These are phyloP conservation scores for Phellopilus nigrolimitatus DNA, from an alignment of 1,284 basidiomycete genomes.

Conservation along the genomic window DNA sequence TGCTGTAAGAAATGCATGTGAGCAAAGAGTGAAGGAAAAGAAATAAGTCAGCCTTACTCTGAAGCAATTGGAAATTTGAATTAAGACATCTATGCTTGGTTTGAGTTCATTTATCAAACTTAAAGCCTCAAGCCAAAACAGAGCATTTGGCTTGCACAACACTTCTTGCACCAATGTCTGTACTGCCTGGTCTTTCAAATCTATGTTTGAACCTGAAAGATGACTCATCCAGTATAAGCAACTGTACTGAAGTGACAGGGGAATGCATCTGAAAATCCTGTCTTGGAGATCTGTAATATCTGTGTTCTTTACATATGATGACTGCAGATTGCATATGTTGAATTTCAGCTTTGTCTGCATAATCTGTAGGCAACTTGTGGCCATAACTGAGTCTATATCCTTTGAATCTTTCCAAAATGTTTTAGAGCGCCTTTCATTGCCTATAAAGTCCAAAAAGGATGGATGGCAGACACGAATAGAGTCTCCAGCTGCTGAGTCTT, in stretches of 20 bases:
- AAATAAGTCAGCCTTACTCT: neutral
- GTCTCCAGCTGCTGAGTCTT: neutral
- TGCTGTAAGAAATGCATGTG: neutral
- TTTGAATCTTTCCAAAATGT: conserved; percentile 24
- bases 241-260: conserved; percentile 13
- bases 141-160: neutral
- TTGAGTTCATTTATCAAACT: conserved; percentile 10
- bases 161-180: neutral
- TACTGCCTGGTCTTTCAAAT: neutral
- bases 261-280: conserved; percentile 5
- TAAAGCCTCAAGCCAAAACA: conserved; percentile 14
- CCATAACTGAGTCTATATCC: conserved; percentile 21
- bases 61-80: neutral
- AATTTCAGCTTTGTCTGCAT: conserved; percentile 24
- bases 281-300: conserved; percentile 14
- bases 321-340: conserved; percentile 20
- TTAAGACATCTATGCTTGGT: conserved; percentile 4
- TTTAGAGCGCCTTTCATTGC: neutral
- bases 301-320: conserved; percentile 19
- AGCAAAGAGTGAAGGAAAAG: neutral
- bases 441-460: conserved; percentile 21
- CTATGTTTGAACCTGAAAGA: neutral
- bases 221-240: conserved; percentile 17
- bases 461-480: conserved; percentile 16
- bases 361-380: conserved; percentile 20